A percentile compares a stretch with the other conserved stretches of the same genome.
phyloP scores from a whole-genome alignment of 202 grass and related monocot species.

The Bolboschoenoplectus hybrid region DNA sequence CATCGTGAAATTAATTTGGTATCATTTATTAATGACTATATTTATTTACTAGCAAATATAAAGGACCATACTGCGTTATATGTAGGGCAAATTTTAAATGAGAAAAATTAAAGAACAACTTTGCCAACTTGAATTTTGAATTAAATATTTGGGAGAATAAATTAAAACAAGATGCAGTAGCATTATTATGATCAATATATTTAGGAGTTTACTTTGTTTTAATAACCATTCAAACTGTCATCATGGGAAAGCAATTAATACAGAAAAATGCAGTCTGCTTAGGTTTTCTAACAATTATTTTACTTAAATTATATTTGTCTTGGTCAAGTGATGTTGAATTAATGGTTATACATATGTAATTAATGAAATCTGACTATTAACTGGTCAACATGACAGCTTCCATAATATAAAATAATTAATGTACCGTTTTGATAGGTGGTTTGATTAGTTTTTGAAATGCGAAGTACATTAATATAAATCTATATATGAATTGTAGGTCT shows the following conservation, averaged over 20 bases:
- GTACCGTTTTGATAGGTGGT: neutral
- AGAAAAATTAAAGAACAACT: neutral
- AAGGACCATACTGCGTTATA: neutral
- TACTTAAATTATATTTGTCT: neutral
- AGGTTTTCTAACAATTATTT: neutral
- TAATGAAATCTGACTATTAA: neutral
- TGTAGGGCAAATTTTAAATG: neutral
- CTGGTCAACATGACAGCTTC: neutral
- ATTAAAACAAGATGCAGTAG: neutral
- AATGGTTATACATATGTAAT: neutral
- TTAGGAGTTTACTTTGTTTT: constrained; percentile 15
- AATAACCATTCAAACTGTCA: neutral
- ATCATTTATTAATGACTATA: neutral
- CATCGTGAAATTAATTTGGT: neutral
- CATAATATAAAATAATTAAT: neutral
- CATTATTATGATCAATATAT: constrained; percentile 17
- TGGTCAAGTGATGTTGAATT: neutral
- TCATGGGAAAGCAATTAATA: neutral
- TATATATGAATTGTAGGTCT: too few relatives aligned
- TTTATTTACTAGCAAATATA: neutral
- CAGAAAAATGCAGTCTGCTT: neutral
- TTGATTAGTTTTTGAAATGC: neutral
- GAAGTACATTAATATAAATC: too few relatives aligned
- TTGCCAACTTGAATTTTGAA: neutral
- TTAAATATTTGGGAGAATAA: neutral